Evolutionary conservation across 306 rosid species (phyloP).

Genomic region (Phaseolus lunatus): DNA sequence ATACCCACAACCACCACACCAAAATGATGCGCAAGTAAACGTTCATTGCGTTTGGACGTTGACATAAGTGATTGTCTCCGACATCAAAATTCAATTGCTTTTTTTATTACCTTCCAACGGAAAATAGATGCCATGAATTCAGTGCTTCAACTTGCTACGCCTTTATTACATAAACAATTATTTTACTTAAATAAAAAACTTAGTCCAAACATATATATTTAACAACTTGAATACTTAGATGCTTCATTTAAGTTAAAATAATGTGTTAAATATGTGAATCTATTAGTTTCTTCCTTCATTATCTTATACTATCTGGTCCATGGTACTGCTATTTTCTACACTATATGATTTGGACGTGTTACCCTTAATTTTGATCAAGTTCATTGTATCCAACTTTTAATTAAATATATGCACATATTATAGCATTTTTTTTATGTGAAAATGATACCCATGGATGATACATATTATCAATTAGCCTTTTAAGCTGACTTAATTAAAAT

Average conservation of each 20-base stretch:
- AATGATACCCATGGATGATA: slow-evolving; percentile 10
- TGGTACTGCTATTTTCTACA: slow-evolving; percentile 33
- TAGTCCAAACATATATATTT: slow-evolving; percentile 19
- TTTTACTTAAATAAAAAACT: slow-evolving; percentile 25
- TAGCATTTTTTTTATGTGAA: background rate
- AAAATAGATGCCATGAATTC: slow-evolving; percentile 30
- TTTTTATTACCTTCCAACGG: slow-evolving; percentile 20
- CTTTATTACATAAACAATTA: background rate
- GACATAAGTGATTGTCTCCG: slow-evolving; percentile 14
- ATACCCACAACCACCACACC: background rate
- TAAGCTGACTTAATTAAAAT: slow-evolving; percentile 36
- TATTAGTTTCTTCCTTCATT: slow-evolving; percentile 31
- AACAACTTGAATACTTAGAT: slow-evolving; percentile 38
- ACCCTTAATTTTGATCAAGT: slow-evolving; percentile 35
- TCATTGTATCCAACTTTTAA: slow-evolving; percentile 46
- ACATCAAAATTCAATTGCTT: slow-evolving; percentile 29
- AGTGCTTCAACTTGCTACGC: slow-evolving; percentile 30
- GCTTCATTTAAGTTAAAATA: slow-evolving; percentile 24
- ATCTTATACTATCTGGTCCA: slow-evolving; percentile 31
- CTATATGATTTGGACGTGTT: slow-evolving; percentile 42
- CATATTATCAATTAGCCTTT: slow-evolving; percentile 34
- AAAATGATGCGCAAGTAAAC: slow-evolving; percentile 16
- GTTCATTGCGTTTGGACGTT: slow-evolving; percentile 7
- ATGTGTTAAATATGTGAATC: slow-evolving; percentile 7
- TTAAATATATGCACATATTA: background rate